phyloP scores from a whole-genome alignment of 768 basidiomycete species.

The Russula olivacea region DNA sequence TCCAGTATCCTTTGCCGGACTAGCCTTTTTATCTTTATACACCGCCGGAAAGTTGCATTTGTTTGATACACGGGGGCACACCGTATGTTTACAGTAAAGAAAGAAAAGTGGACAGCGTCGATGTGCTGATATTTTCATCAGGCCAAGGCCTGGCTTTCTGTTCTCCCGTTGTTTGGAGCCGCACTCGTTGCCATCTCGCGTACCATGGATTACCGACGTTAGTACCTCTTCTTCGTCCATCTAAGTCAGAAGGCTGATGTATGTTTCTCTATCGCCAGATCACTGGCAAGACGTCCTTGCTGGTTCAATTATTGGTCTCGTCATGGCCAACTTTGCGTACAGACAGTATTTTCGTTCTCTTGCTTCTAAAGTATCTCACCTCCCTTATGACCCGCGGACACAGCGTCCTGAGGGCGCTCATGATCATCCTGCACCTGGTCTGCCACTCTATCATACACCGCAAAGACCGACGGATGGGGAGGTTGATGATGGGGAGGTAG shows the following conservation, averaged over 20 bases:
- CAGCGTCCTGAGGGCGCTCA: slow-evolving; percentile 38
- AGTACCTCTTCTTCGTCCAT: slow-evolving; percentile 30
- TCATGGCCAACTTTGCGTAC: slow-evolving; percentile 69
- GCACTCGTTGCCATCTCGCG: slow-evolving; percentile 76
- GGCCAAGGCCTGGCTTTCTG: slow-evolving; percentile 74
- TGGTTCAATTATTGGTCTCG: slow-evolving; percentile 68
- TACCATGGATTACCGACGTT: slow-evolving; percentile 89
- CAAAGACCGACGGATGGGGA: slow-evolving; percentile 18
- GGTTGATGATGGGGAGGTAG: slow-evolving; percentile 22
- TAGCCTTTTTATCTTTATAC: slow-evolving; percentile 85
- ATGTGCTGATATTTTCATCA: slow-evolving; percentile 14
- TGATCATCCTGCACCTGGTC: slow-evolving; percentile 16
- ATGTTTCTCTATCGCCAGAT: slow-evolving; percentile 40
- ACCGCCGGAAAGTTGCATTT: slow-evolving; percentile 89
- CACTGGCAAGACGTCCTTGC: slow-evolving; percentile 90
- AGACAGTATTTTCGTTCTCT: slow-evolving; percentile 81
- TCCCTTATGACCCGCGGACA: slow-evolving; percentile 67
- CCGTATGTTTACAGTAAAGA: slow-evolving; percentile 38
- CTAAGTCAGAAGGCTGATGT: slow-evolving; percentile 21
- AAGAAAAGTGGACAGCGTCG: neutral
- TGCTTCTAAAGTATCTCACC: slow-evolving; percentile 53
- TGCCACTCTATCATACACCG: neutral
- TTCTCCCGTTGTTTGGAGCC: slow-evolving; percentile 73
- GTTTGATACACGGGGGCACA: slow-evolving; percentile 74
- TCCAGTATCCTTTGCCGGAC: slow-evolving; percentile 85